phyloP scores from a whole-genome alignment of 805 yeast genomes.

The Suhomyces sp. region DNA sequence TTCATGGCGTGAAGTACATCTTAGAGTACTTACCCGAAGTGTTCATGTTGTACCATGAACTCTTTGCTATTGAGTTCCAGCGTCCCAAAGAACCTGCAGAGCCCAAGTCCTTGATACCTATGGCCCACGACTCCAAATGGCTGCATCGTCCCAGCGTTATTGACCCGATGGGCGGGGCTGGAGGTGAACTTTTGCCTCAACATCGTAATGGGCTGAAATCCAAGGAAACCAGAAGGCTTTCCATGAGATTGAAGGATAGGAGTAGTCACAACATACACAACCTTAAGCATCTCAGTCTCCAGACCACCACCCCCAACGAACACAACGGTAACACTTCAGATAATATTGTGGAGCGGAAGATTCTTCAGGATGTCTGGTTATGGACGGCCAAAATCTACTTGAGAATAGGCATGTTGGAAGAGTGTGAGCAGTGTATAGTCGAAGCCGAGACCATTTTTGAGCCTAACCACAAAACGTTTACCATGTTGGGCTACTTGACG shows the following conservation, averaged over 20 bases:
- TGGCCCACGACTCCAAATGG: conserved; percentile 21
- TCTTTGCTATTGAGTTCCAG: conserved; percentile 38
- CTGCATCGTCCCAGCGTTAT: conserved; percentile 41
- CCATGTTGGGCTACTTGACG: conserved; percentile 47
- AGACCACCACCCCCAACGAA: neutral
- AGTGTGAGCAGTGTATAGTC: conserved; percentile 66
- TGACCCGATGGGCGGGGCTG: conserved; percentile 21
- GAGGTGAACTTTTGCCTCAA: neutral
- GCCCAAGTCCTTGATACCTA: conserved; percentile 4
- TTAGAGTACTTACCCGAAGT: conserved; percentile 65
- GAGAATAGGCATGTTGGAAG: conserved; percentile 50
- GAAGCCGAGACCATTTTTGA: conserved; percentile 60
- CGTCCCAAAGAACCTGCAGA: conserved; percentile 4
- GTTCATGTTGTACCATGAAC: conserved; percentile 52
- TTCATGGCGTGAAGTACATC: conserved; percentile 54
- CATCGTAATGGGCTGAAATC: neutral
- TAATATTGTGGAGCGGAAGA: conserved; percentile 26
- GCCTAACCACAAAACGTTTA: conserved; percentile 47
- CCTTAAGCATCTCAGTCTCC: neutral
- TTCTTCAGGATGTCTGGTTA: conserved; percentile 68
- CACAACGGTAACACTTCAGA: neutral
- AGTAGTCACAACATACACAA: neutral
- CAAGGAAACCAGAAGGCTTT: neutral
- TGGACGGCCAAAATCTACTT: conserved; percentile 66
- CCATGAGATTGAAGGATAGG: neutral